Conservation (phyloP, 495 filamentous ascomycete genomes). For the Melanomma pulvis-pyrius region DNA sequence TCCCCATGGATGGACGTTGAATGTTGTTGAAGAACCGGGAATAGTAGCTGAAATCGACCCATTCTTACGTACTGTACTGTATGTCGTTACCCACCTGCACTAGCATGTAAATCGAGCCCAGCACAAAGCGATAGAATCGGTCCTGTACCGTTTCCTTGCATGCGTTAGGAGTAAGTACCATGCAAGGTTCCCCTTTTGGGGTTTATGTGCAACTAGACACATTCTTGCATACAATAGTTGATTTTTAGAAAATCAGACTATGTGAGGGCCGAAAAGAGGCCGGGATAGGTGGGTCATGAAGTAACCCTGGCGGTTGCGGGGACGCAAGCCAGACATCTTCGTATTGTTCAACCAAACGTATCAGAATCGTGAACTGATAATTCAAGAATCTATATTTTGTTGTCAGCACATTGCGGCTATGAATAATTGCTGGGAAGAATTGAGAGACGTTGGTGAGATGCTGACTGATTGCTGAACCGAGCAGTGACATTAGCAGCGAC, state of each 20-base stretch:
- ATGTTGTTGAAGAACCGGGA: background rate
- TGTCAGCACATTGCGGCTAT: conserved; percentile 6
- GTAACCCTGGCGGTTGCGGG: conserved; percentile 7
- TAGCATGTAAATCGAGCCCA: too few species aligned
- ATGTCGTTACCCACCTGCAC: too few species aligned
- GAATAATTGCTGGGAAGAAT: background rate
- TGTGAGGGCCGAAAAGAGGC: background rate
- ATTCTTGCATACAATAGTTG: background rate
- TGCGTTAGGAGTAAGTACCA: too few species aligned
- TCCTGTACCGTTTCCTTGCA: too few species aligned
- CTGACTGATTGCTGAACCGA: background rate
- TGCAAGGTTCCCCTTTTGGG: too few species aligned
- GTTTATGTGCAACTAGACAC: too few species aligned
- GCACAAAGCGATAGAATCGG: too few species aligned
- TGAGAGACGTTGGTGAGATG: background rate
- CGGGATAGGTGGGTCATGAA: background rate
- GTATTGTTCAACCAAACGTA: background rate
- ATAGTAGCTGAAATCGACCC: background rate
- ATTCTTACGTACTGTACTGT: background rate
- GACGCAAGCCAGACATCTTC: background rate
- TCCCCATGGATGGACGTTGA: background rate
- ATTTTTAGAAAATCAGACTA: background rate
- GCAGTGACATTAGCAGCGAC: background rate
- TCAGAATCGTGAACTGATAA: background rate
- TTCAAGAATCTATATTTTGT: conserved; percentile 6